phyloP scores from a whole-genome alignment of 805 yeast genomes.

The Lipomyces starkeyi region DNA sequence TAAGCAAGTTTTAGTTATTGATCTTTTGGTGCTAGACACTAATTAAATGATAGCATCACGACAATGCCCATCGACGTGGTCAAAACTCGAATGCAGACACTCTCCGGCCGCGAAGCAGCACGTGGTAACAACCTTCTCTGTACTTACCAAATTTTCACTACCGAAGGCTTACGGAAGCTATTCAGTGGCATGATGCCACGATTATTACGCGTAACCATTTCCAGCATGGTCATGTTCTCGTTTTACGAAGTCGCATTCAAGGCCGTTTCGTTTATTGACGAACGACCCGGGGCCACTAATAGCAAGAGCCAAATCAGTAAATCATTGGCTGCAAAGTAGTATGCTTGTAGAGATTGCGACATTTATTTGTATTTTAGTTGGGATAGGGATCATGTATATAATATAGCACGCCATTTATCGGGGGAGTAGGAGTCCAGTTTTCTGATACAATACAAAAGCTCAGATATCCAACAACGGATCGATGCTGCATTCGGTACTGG shows the following conservation, averaged over 20 bases:
- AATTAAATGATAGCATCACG: conserved; percentile 70
- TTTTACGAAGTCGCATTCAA: conserved; percentile 19
- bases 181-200: conserved; percentile 33
- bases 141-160: conserved; percentile 46
- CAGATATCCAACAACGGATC: not conserved
- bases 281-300: not conserved
- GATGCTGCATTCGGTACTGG: not conserved
- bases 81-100: conserved; percentile 92
- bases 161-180: conserved; percentile 47
- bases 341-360: not conserved
- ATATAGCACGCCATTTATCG: not conserved
- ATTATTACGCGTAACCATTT: conserved; percentile 23
- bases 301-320: not conserved
- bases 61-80: conserved; percentile 93
- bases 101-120: conserved; percentile 47
- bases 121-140: conserved; percentile 46
- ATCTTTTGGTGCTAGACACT: not conserved
- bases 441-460: not conserved
- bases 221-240: conserved; percentile 28
- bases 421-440: not conserved
- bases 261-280: conserved; percentile 5
- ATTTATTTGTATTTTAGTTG: not conserved
- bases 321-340: not conserved
- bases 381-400: not conserved
- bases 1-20: conserved; percentile 8